A percentile compares a stretch with the other conserved stretches of the same genome.
Evolutionary conservation across 106 monocot species (phyloP).

Genomic region (Cymbidium sinense): DNA sequence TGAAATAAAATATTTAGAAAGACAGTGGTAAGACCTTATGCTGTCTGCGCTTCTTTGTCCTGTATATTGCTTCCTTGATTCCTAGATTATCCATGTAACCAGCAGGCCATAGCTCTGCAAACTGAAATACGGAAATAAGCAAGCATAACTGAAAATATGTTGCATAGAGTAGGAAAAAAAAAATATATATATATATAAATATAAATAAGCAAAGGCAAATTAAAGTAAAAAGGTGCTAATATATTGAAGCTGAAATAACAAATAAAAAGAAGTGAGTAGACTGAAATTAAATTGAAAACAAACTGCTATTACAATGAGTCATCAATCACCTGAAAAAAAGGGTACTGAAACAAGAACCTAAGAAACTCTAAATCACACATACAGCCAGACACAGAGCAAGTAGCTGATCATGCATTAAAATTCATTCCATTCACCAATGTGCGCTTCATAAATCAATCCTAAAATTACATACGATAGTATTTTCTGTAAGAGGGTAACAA

Average conservation of each 20-base stretch:
- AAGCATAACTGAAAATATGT: background rate
- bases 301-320: background rate
- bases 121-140: slow-evolving; percentile 33
- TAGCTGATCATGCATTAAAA: background rate
- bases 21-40: slow-evolving; percentile 37
- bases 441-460: no score
- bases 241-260: background rate
- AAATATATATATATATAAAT: background rate
- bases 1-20: background rate
- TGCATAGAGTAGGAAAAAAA: background rate
- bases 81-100: slow-evolving; percentile 91
- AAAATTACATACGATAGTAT: no score
- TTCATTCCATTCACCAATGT: background rate
- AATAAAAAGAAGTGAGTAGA: background rate
- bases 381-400: background rate
- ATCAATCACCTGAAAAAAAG: background rate
- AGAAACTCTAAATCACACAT: background rate
- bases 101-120: slow-evolving; percentile 89
- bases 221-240: background rate
- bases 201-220: background rate
- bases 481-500: no score
- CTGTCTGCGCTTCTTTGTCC: slow-evolving; percentile 77
- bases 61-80: slow-evolving; percentile 77
- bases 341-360: background rate
- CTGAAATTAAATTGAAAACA: background rate